A percentile compares a stretch with the other conserved stretches of the same genome.
phyloP scores from a whole-genome alignment of 2,329 filamentous ascomycete genomes.

The Colletotrichum lini region DNA sequence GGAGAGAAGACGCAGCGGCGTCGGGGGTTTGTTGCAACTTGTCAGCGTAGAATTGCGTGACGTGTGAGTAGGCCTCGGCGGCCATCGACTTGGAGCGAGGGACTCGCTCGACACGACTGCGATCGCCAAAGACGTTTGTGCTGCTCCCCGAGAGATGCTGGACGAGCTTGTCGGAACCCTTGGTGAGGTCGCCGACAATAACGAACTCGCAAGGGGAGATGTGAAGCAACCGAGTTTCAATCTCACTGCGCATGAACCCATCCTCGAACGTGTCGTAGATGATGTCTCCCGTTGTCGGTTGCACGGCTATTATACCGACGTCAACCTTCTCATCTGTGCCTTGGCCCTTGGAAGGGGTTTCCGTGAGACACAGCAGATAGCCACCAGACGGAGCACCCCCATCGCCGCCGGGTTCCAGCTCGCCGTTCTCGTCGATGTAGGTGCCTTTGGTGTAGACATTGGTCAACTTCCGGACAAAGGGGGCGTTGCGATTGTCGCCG shows the following conservation, averaged over 20 bases:
- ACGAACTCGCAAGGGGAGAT: slow-evolving; percentile 97
- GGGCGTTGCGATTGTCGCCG: slow-evolving; percentile 92
- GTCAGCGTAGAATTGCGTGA: slow-evolving; percentile 92
- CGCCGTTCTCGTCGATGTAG: slow-evolving; percentile 94
- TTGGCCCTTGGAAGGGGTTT: slow-evolving; percentile 81
- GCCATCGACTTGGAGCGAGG: slow-evolving; percentile 84
- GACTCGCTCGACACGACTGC: slow-evolving; percentile 86
- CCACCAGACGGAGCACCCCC: slow-evolving; percentile 75
- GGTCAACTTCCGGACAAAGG: slow-evolving; percentile 92
- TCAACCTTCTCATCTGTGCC: slow-evolving; percentile 95
- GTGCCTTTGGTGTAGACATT: slow-evolving; percentile 99
- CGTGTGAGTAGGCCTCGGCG: slow-evolving; percentile 87
- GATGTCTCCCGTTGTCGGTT: slow-evolving; percentile 95
- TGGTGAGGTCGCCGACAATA: slow-evolving; percentile 90
- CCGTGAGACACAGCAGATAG: slow-evolving; percentile 94
- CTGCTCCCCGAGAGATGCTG: slow-evolving; percentile 90
- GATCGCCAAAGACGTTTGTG: slow-evolving; percentile 93
- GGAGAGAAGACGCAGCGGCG: slow-evolving; percentile 69
- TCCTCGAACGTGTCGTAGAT: slow-evolving; percentile 97
- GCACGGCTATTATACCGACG: slow-evolving; percentile 92
- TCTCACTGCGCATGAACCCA: slow-evolving; percentile 96
- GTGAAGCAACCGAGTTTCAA: slow-evolving; percentile 94
- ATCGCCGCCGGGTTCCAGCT: slow-evolving; percentile 71
- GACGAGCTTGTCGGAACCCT: slow-evolving; percentile 92
- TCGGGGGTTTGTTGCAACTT: slow-evolving; percentile 75